Percentiles rank a stretch among this genome's conserved stretches.
Conservation (phyloP, 2,329 filamentous ascomycete genomes). For the Blastomyces gilchristii region DNA sequence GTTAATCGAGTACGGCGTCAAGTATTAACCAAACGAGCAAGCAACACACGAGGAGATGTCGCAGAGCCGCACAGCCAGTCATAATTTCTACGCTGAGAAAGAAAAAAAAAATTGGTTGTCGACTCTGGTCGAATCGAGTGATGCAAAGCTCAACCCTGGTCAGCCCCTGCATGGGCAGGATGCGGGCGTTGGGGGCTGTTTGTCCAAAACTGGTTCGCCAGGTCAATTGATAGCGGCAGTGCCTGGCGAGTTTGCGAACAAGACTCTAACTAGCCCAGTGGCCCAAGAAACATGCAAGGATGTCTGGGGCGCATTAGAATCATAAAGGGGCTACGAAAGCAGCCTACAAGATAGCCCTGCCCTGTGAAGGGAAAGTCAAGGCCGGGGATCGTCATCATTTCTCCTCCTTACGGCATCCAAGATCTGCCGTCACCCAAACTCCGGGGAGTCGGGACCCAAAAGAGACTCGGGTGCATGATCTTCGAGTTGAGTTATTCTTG, state of each 20-base stretch:
- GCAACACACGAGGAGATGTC: not conserved
- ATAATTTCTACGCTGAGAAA: not conserved
- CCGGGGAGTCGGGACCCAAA: not conserved
- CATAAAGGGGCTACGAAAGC: not conserved
- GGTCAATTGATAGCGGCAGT: not conserved
- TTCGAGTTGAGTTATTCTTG: not conserved
- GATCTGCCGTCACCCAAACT: not conserved
- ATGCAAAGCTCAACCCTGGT: not conserved
- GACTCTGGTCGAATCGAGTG: not conserved
- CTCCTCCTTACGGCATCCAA: not conserved
- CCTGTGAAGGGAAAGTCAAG: not conserved
- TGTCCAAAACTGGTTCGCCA: not conserved
- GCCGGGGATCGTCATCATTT: not conserved
- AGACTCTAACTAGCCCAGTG: not conserved
- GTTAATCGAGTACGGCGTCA: not conserved
- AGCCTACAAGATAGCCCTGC: too few relatives aligned
- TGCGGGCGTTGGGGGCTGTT: not conserved
- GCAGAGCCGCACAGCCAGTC: not conserved
- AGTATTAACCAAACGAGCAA: not conserved
- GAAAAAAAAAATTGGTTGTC: not conserved
- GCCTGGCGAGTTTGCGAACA: not conserved
- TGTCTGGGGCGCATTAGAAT: not conserved
- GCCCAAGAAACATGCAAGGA: not conserved
- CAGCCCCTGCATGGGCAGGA: slow-evolving; percentile 3
- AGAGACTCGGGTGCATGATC: not conserved